These are phyloP conservation scores for Capsicum pubescens DNA, from an alignment of 257 asterid species.

Conservation along the genomic window DNA sequence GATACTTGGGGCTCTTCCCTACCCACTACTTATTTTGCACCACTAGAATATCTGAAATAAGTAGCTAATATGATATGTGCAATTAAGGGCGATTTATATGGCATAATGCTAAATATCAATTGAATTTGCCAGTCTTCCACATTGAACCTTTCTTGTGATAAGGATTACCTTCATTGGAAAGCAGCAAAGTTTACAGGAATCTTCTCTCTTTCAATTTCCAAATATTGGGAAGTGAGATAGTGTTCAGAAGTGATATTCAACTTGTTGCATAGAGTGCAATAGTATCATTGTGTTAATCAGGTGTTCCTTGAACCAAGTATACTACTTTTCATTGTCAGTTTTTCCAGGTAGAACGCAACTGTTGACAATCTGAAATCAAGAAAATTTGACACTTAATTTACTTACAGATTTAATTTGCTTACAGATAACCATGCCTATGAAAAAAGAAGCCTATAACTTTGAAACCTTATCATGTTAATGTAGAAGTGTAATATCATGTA, in stretches of 20 bases:
- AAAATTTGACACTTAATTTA: not conserved
- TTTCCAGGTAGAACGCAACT: constrained; percentile 32
- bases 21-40: not conserved
- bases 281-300: not conserved
- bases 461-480: not conserved
- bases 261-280: not conserved
- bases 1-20: not conserved
- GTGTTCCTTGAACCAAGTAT: constrained; percentile 24
- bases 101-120: not conserved
- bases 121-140: constrained; percentile 5
- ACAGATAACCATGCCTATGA: not conserved
- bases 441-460: not conserved
- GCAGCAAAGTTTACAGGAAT: not conserved
- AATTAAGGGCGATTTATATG: not conserved
- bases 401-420: constrained; percentile 7
- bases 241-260: not conserved
- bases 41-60: not conserved
- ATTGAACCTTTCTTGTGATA: constrained; percentile 9
- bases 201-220: constrained; percentile 5
- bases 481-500: not conserved
- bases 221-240: not conserved
- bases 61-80: not conserved
- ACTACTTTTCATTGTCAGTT: constrained; percentile 26
- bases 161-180: not conserved
- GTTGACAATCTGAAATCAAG: constrained; percentile 26